Evolutionary conservation across 75 land plant genomes (phyloP).

Genomic region (Pinus tabuliformis): DNA sequence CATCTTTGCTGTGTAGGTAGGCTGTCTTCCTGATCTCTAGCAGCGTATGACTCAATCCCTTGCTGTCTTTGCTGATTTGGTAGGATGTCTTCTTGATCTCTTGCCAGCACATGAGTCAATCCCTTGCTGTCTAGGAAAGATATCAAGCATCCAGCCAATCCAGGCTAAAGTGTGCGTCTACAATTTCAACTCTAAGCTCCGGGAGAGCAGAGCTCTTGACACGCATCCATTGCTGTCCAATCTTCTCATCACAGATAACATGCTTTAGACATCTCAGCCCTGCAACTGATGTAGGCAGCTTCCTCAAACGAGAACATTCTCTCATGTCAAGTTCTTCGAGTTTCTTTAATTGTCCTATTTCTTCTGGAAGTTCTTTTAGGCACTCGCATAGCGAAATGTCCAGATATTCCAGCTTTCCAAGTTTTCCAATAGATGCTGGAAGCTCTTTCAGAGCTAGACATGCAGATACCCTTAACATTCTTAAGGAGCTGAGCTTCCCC

Average conservation of each 20-base stretch:
- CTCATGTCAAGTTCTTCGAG: slow-evolving; percentile 70
- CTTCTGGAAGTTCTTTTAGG: slow-evolving; percentile 40
- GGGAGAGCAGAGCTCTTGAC: slow-evolving; percentile 27
- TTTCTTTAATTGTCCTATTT: slow-evolving; percentile 21
- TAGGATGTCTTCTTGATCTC: too few species aligned
- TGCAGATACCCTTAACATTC: slow-evolving; percentile 39
- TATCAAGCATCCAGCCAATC: slow-evolving; percentile 56
- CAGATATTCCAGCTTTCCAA: slow-evolving; percentile 35
- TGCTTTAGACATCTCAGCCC: background rate
- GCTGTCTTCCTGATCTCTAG: too few species aligned
- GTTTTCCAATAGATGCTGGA: slow-evolving; percentile 31
- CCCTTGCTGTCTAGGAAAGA: too few species aligned
- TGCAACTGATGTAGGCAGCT: slow-evolving; percentile 23
- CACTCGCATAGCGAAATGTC: slow-evolving; percentile 54
- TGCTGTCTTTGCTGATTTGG: too few species aligned
- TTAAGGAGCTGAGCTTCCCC: slow-evolving; percentile 26
- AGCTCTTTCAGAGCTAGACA: slow-evolving; percentile 47
- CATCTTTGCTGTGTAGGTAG: too few species aligned
- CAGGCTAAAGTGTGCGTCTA: slow-evolving; percentile 28
- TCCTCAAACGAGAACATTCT: slow-evolving; percentile 35
- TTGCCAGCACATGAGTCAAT: too few species aligned
- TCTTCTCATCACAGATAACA: slow-evolving; percentile 10
- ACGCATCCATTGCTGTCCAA: background rate
- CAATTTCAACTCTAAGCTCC: slow-evolving; percentile 37
- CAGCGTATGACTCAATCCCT: too few species aligned